Percentiles rank a stretch among this genome's conserved stretches.
These are phyloP conservation scores for Spizellomyces punctatus DNA, from an alignment of 192 early-diverging fungal species.

Conservation along the genomic window DNA sequence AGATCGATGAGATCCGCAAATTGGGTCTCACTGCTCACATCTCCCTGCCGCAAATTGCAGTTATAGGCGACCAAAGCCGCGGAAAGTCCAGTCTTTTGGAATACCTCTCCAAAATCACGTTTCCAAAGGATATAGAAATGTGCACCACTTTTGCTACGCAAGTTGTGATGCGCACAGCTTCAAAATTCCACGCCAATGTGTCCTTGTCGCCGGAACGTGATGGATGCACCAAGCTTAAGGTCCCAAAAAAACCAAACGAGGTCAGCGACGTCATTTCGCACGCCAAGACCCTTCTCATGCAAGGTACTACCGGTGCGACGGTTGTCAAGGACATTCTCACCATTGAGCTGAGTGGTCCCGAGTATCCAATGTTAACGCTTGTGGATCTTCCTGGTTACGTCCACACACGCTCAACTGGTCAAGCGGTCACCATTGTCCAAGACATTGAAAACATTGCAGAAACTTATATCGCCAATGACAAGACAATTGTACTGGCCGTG, in stretches of 20 bases:
- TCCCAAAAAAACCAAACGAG: neutral
- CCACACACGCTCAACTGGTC: constrained; percentile 22
- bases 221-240: neutral
- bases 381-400: constrained; percentile 40
- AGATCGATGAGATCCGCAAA: neutral
- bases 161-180: neutral
- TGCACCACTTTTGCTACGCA: constrained; percentile 4
- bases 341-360: constrained; percentile 27
- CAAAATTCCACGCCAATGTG: neutral
- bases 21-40: neutral
- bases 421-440: constrained; percentile 23
- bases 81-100: neutral
- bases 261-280: neutral
- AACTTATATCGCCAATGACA: constrained; percentile 20
- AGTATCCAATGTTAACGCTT: constrained; percentile 29
- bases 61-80: neutral
- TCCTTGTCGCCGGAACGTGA: neutral
- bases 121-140: neutral
- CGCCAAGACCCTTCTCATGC: neutral
- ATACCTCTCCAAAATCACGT: neutral
- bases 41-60: constrained; percentile 1
- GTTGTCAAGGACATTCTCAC: constrained; percentile 27
- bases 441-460: constrained; percentile 21
- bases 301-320: neutral
- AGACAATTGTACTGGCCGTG: constrained; percentile 40